Conservation (phyloP, 2,329 filamentous ascomycete species). For the Nothophaeocryptopus gaeumannii region DNA sequence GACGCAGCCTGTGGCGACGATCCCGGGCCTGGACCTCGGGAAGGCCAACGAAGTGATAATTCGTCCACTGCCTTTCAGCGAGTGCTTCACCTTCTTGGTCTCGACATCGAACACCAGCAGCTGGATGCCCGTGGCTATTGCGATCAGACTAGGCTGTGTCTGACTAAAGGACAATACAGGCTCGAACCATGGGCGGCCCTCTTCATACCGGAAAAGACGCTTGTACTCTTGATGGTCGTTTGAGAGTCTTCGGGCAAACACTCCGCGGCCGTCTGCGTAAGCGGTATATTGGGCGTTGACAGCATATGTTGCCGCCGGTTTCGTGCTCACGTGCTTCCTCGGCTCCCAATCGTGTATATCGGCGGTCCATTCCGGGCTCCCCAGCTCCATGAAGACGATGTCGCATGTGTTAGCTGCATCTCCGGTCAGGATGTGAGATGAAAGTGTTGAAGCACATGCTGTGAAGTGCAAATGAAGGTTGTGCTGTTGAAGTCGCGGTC, state of each 20-base stretch:
- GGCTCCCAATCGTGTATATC: not conserved
- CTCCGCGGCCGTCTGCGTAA: conserved; percentile 16
- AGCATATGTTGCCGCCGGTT: conserved; percentile 12
- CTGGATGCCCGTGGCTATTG: conserved; percentile 22
- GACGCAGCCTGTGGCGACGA: conserved; percentile 21
- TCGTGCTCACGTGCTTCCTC: not conserved
- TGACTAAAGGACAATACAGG: conserved; percentile 22
- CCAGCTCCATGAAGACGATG: conserved; percentile 13
- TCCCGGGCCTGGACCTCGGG: conserved; percentile 12
- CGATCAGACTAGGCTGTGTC: conserved; percentile 20
- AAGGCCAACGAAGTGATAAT: conserved; percentile 22
- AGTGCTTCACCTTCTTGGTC: conserved; percentile 7
- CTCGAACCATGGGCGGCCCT: conserved; percentile 11
- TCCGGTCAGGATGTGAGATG: no score
- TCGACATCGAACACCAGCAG: conserved; percentile 24
- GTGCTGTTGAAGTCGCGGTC: no score
- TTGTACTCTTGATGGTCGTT: conserved; percentile 3
- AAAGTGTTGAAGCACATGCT: no score
- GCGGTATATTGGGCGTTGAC: conserved; percentile 24
- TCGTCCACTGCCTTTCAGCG: conserved; percentile 24
- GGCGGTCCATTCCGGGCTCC: conserved; percentile 10
- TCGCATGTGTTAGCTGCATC: not conserved
- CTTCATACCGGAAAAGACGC: conserved; percentile 13
- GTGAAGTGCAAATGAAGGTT: no score
- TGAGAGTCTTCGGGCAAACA: conserved; percentile 15